Base-by-base conservation (phyloP, 2,329 filamentous ascomycete genomes). In the Fusarium ambrosium region DNA sequence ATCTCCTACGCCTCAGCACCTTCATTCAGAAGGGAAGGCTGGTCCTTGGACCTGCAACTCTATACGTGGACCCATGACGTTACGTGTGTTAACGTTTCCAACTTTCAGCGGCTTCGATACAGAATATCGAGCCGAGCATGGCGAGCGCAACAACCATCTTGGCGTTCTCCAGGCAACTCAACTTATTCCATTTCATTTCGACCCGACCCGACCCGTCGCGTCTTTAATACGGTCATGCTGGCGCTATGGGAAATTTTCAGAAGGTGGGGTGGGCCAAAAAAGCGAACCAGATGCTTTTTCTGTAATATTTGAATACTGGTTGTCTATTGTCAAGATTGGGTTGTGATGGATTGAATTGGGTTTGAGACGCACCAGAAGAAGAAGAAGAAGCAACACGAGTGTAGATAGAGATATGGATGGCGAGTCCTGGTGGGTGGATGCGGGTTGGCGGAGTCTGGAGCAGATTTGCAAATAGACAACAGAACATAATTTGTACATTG, bases 261-360 rank as follows among this genome's bases (percentile, higher is more conserved):
- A 72, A 58, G 68, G 32, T 66, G 70, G 51, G 51, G 29, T 66
- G 63, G 69, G 66, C 68, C 64, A 60, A 69, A 73, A 36, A 32
- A 36, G 73, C 64, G 70, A 75, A 67, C 61, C 72, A 72, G 64
- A 70, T 73, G 75, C 68, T 77, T 79, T 32, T 76, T 70, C 69
- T 79, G 76, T 79, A 78, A 80, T 78, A 75, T 72, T 77, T 79
- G 43, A 70, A 77, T 73, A 80, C 67, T 81, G 80, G 77, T 69
- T 80, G 77, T 71, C 76, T 76, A 72, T 67, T 70, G 71, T 72
- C 62, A 56, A 72, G 62, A 43, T 64, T 64, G 63, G 62, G 64
- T n/a, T 32, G 68, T 14, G 20, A 62, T 43, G 51, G 20, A 27
- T 37, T 27, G 36, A 62, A 45, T n/a, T 22, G 48, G 48, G 29